Conservation (phyloP, 2,329 filamentous ascomycete genomes). For the Stachybotrys echinatus region DNA sequence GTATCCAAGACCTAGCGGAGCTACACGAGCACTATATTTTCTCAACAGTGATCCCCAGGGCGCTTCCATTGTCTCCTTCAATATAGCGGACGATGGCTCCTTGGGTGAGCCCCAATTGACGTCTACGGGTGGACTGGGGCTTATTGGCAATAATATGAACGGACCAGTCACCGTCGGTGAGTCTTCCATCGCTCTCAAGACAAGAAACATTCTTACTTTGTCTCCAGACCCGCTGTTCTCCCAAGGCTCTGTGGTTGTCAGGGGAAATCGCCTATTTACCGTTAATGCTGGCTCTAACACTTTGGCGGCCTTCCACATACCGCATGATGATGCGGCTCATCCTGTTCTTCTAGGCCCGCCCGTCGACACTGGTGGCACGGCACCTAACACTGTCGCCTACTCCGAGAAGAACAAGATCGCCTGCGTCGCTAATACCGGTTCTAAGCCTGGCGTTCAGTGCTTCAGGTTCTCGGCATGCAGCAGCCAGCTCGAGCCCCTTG, state of each 20-base stretch:
- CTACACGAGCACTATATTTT: slow-evolving; percentile 5
- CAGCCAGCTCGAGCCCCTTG: neutral
- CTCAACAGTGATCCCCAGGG: slow-evolving; percentile 3
- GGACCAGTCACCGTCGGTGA: neutral
- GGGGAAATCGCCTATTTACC: slow-evolving; percentile 4
- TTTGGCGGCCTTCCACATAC: slow-evolving; percentile 3
- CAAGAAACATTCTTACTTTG: neutral
- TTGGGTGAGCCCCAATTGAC: neutral
- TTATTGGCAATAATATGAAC: slow-evolving; percentile 1
- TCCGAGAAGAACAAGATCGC: slow-evolving; percentile 2
- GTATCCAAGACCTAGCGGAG: neutral
- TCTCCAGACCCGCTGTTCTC: slow-evolving; percentile 5
- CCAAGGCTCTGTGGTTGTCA: slow-evolving; percentile 3
- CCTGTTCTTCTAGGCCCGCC: neutral
- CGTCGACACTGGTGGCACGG: slow-evolving; percentile 1
- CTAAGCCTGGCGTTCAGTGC: slow-evolving; percentile 3
- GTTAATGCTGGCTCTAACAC: slow-evolving; percentile 6
- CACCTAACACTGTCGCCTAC: slow-evolving; percentile 5
- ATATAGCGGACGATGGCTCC: neutral
- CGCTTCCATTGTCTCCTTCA: slow-evolving; percentile 1
- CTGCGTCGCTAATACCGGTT: slow-evolving; percentile 5
- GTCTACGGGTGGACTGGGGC: neutral
- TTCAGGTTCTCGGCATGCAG: neutral
- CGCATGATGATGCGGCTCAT: neutral
- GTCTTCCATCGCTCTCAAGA: neutral